phyloP scores from a whole-genome alignment of 257 asterid species.

The Capsicum chinense region DNA sequence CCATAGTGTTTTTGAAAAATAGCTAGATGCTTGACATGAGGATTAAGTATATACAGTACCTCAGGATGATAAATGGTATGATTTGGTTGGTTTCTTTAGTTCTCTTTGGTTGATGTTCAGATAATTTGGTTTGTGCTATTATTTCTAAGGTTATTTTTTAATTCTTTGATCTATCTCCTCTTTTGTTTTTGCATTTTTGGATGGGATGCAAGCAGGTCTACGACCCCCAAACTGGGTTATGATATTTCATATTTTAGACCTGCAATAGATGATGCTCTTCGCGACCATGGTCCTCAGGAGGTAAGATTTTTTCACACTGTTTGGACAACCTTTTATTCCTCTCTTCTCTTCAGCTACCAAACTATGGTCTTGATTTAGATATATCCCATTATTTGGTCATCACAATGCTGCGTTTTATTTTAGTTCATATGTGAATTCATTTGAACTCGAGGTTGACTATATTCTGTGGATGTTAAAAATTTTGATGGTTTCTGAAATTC shows the following conservation, averaged over 20 bases:
- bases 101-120: neutral
- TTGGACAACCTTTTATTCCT: neutral
- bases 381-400: conserved; percentile 8
- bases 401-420: conserved; percentile 3
- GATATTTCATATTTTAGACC: conserved; percentile 83
- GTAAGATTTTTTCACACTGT: conserved; percentile 41
- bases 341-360: neutral
- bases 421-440: neutral
- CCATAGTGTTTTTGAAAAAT: too few relatives aligned
- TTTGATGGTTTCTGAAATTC: conserved; percentile 32
- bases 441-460: conserved; percentile 5
- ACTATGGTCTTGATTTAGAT: neutral
- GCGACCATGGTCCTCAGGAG: conserved; percentile 83
- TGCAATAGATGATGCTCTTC: conserved; percentile 70
- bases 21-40: too few relatives aligned
- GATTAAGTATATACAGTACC: too few relatives aligned
- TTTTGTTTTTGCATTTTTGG: conserved; percentile 30
- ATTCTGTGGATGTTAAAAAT: conserved; percentile 21
- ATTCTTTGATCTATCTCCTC: conserved; percentile 10
- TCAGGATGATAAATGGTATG: too few relatives aligned
- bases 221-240: conserved; percentile 78
- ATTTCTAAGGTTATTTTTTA: conserved; percentile 26
- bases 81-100: neutral
- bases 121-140: neutral
- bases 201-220: conserved; percentile 61